Percentiles rank a stretch among this genome's conserved stretches.
These are phyloP conservation scores for Vanrija pseudolonga DNA, from an alignment of 1,284 basidiomycete genomes.

Conservation along the genomic window DNA sequence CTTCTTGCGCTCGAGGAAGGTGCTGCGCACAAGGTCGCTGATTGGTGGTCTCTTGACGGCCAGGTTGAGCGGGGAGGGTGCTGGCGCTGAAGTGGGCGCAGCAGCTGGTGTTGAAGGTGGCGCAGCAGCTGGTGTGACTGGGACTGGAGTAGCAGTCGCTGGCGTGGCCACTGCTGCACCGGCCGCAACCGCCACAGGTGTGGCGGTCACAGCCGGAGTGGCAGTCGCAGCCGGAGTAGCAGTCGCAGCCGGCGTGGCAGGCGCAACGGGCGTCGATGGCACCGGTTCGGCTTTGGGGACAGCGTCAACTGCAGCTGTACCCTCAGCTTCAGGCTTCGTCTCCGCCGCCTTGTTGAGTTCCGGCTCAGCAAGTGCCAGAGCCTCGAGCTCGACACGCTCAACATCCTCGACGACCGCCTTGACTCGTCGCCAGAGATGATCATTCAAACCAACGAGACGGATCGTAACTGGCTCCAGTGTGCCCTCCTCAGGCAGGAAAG, in stretches of 20 bases:
- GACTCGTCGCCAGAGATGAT: slow-evolving; percentile 32
- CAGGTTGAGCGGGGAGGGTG: neutral
- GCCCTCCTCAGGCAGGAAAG: slow-evolving; percentile 28
- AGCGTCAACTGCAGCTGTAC: too few species aligned
- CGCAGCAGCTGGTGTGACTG: neutral
- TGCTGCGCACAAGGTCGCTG: slow-evolving; percentile 9
- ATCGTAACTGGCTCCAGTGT: slow-evolving; percentile 34
- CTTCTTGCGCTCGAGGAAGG: slow-evolving; percentile 22
- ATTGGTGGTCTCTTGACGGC: neutral
- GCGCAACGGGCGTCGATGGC: neutral
- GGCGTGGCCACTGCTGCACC: too few species aligned
- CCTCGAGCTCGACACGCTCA: slow-evolving; percentile 26
- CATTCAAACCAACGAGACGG: slow-evolving; percentile 28
- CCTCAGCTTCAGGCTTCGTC: neutral
- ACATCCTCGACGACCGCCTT: slow-evolving; percentile 27
- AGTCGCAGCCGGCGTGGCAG: neutral
- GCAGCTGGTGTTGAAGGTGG: neutral
- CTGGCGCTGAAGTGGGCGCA: neutral
- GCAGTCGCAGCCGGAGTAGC: neutral
- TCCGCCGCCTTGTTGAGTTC: slow-evolving; percentile 15
- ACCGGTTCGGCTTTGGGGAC: neutral
- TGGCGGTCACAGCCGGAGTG: neutral
- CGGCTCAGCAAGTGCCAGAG: slow-evolving; percentile 24
- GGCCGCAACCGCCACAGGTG: too few species aligned
- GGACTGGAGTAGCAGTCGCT: too few species aligned